phyloP scores from a whole-genome alignment of 1,284 basidiomycete genomes.

The Athelia sp. region DNA sequence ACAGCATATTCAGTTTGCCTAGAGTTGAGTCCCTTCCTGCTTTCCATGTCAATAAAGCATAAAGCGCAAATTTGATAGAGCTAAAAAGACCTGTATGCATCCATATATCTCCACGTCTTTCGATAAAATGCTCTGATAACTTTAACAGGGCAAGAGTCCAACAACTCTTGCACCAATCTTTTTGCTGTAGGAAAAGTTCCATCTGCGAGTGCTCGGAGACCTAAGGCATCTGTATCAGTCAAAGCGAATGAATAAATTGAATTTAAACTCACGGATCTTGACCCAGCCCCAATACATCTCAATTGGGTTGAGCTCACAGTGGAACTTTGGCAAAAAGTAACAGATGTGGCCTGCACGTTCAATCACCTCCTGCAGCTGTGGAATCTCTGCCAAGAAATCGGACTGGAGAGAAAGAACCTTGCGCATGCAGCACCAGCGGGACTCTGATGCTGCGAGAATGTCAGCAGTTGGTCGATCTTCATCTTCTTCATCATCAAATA shows the following conservation, averaged over 20 bases:
- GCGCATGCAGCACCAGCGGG: constrained; percentile 14
- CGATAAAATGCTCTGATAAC: neutral
- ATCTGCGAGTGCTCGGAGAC: neutral
- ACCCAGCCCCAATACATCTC: constrained; percentile 3
- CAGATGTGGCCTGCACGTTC: constrained; percentile 10
- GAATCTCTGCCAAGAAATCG: constrained; percentile 16
- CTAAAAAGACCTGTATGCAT: neutral
- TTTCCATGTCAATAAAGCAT: no score
- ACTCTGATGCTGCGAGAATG: neutral
- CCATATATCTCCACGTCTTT: neutral
- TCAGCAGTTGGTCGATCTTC: constrained; percentile 1
- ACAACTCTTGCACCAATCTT: neutral
- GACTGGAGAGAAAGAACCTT: constrained; percentile 12
- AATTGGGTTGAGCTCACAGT: constrained; percentile 2
- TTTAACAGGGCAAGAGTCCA: neutral
- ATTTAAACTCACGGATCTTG: neutral
- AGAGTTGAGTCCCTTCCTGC: no score
- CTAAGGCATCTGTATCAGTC: neutral
- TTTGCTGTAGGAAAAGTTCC: neutral
- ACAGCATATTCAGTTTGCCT: no score
- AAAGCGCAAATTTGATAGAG: no score
- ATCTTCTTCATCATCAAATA: constrained; percentile 2
- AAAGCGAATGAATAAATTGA: neutral
- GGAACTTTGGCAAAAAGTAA: constrained; percentile 1
- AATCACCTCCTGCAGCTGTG: constrained; percentile 16